A percentile compares a stretch with the other conserved stretches of the same genome.
Conservation (phyloP, 148 eudicot species). For the Rhododendron griersonianum region DNA sequence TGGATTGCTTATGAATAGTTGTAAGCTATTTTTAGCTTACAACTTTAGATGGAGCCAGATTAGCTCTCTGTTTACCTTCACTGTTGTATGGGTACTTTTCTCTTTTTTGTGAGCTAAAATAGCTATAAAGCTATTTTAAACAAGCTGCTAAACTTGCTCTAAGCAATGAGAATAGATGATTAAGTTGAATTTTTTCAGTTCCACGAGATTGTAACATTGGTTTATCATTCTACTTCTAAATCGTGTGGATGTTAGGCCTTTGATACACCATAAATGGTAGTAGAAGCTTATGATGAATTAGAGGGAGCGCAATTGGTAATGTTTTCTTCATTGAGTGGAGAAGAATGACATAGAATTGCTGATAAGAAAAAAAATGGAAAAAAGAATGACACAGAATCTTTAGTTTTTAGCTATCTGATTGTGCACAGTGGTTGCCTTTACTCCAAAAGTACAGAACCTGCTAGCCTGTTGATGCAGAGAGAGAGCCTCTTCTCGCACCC, state of each 20-base stretch:
- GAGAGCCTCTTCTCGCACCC: too few relatives aligned
- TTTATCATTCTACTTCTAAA: background rate
- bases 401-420: background rate
- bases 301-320: background rate
- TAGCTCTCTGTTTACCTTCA: too few relatives aligned
- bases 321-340: background rate
- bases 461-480: background rate
- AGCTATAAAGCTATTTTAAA: too few relatives aligned
- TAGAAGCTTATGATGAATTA: background rate
- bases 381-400: background rate
- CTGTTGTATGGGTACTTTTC: too few relatives aligned
- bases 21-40: too few relatives aligned
- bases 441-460: background rate
- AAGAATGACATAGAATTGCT: background rate
- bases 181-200: background rate
- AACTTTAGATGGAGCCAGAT: too few relatives aligned
- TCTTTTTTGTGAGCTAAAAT: too few relatives aligned
- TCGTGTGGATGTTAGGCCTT: background rate
- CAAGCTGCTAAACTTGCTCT: too few relatives aligned
- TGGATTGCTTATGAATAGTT: too few relatives aligned
- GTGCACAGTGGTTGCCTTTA: background rate
- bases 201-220: background rate
- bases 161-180: background rate
- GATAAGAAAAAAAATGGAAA: too few relatives aligned
- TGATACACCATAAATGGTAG: too few relatives aligned